Evolutionary conservation across 129 eudicot species (phyloP), one percentile per base, ranked within the genome.

Genomic region (Lactuca sativa): DNA sequence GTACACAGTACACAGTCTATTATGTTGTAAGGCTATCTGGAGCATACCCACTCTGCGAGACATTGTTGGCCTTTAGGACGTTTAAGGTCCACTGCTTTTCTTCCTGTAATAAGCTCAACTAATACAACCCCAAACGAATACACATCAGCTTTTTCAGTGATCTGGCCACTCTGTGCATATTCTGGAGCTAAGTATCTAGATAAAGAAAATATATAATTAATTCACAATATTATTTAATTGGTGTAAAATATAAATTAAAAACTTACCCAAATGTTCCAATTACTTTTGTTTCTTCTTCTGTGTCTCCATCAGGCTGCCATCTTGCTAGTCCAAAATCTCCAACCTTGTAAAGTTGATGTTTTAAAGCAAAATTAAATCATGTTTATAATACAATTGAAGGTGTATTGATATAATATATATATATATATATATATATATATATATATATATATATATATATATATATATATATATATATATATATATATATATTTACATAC

Each of bases 1-100:
- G n/a, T n/a, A 11, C 21, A 33, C 51, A 44, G n/a, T 53, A 30
- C 6, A n/a, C n/a, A 0, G 21, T 16, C 9, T 36, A 53, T 56
- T 72, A 9, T 56, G 34, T 18, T 43, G n/a, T 32, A 51, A 59
- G 9, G 37, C 30, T 30, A 25, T 5, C 33, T 14, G 34, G 30
- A 36, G 72, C 88, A 52, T 59, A 90, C 97, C 97, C 97, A 90
- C 80, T 90, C 97, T 1, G 91, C 80, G 7, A 90, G 95, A 77
- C 92, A 90, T 69, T 90, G 97, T 72, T 90, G 97, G 73, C 97
- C 97, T 73, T 87, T 90, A 9, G 97, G 97, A 58, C 95, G 80
- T 76, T 83, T 87, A 69, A 90, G 84, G 75, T 90, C 97, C 57
- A 90, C 95, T 37, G 97, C 95, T 79, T 90, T 90, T 31, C 97